Percentiles rank a stretch among this genome's conserved stretches.
Evolutionary conservation across 352 stramenopile species (phyloP).

Genomic region (Salisapilia sapeloensis): DNA sequence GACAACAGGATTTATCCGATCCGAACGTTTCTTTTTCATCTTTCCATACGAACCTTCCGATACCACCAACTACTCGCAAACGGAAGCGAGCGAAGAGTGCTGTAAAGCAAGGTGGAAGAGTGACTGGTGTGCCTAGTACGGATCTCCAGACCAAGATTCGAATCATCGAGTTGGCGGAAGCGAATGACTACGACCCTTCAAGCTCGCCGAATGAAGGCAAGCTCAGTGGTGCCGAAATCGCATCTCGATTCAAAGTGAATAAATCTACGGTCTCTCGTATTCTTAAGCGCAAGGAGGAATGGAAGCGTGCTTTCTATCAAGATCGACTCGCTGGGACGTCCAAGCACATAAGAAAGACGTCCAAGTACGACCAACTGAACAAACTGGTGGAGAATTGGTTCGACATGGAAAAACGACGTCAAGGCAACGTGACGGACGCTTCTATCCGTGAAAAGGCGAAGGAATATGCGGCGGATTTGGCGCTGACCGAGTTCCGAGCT

Average conservation of each 20-base stretch:
- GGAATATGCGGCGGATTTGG: slow-evolving; percentile 48
- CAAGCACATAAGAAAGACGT: slow-evolving; percentile 81
- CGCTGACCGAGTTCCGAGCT: slow-evolving; percentile 53
- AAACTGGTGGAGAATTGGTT: slow-evolving; percentile 71
- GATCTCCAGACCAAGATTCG: slow-evolving; percentile 76
- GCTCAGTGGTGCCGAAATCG: slow-evolving; percentile 58
- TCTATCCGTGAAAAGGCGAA: slow-evolving; percentile 62
- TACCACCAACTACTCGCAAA: too few species aligned
- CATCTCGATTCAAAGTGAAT: slow-evolving; percentile 60
- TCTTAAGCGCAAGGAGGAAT: slow-evolving; percentile 75
- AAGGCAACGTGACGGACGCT: slow-evolving; percentile 46
- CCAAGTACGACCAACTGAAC: slow-evolving; percentile 75
- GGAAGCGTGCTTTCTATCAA: slow-evolving; percentile 78
- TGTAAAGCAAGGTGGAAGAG: too few species aligned
- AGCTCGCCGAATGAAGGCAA: slow-evolving; percentile 19
- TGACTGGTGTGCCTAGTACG: too few species aligned
- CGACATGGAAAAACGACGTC: slow-evolving; percentile 59
- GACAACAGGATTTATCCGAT: too few species aligned
- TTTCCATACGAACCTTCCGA: too few species aligned
- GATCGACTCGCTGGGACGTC: slow-evolving; percentile 69
- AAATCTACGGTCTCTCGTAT: slow-evolving; percentile 75
- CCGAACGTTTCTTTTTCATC: too few species aligned
- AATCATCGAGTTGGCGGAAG: slow-evolving; percentile 63
- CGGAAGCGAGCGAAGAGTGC: too few species aligned
- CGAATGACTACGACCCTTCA: slow-evolving; percentile 69